These are phyloP conservation scores for Thalassiosira profunda DNA, from an alignment of 108 stramenopile species.

Conservation along the genomic window DNA sequence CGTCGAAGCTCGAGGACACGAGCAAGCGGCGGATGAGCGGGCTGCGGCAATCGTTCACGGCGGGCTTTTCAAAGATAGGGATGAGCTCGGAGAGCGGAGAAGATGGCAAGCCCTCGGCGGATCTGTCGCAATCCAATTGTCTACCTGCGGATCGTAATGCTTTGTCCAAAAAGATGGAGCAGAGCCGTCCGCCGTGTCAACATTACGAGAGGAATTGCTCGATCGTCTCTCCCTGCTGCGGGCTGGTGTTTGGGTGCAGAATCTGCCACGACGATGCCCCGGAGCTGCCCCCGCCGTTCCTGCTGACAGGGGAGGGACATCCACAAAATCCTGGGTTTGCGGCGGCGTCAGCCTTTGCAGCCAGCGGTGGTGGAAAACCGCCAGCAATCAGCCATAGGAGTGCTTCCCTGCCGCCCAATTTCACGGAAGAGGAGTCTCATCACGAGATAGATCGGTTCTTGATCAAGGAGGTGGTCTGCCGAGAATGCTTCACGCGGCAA, in stretches of 20 bases:
- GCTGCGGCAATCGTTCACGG: slow-evolving; percentile 35
- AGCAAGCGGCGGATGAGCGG: slow-evolving; percentile 19
- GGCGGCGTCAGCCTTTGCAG: not conserved
- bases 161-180: slow-evolving; percentile 55
- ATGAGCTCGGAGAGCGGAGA: slow-evolving; percentile 3
- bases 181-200: slow-evolving; percentile 71
- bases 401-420: slow-evolving; percentile 62
- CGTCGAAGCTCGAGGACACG: not conserved
- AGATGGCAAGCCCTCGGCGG: slow-evolving; percentile 1
- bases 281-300: slow-evolving; percentile 71
- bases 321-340: not conserved
- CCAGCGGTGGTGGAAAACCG: no score
- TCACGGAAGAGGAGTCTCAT: slow-evolving; percentile 75
- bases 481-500: slow-evolving; percentile 82
- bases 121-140: not conserved
- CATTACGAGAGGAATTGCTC: slow-evolving; percentile 89
- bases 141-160: slow-evolving; percentile 31
- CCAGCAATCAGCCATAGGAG: slow-evolving; percentile 40
- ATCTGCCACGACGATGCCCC: slow-evolving; percentile 91
- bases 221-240: slow-evolving; percentile 86
- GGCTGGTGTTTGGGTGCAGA: slow-evolving; percentile 88
- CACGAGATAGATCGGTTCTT: slow-evolving; percentile 87
- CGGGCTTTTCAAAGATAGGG: slow-evolving; percentile 28
- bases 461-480: slow-evolving; percentile 82
- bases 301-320: not conserved